Percentiles rank a stretch among this genome's conserved stretches.
Conservation (phyloP, 2,329 filamentous ascomycete genomes). For the Trichoderma polysporum region DNA sequence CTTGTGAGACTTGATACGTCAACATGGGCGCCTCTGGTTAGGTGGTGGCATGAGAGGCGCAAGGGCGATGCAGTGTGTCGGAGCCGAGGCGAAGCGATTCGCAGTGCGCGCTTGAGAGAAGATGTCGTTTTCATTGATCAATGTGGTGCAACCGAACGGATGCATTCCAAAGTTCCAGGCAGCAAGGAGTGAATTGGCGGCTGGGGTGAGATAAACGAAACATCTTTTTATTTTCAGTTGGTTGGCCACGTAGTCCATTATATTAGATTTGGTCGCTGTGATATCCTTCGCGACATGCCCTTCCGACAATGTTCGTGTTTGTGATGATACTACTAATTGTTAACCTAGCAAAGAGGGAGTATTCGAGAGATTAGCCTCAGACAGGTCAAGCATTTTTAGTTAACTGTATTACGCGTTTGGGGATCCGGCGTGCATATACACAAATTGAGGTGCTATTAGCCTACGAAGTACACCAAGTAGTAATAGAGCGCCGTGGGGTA, state of each 20-base stretch:
- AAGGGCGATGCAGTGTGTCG: neutral
- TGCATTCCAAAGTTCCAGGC: neutral
- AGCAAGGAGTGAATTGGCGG: neutral
- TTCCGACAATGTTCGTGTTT: neutral
- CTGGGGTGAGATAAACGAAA: neutral
- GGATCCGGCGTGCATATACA: neutral
- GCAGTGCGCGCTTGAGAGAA: neutral
- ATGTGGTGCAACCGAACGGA: neutral
- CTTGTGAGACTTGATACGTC: neutral
- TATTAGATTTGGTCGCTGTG: neutral
- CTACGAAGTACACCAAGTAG: neutral
- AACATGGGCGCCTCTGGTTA: neutral
- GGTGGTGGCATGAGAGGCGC: neutral
- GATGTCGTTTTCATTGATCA: neutral
- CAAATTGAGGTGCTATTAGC: neutral
- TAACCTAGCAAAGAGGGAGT: neutral
- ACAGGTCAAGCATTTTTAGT: neutral
- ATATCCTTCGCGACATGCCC: neutral
- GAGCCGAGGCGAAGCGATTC: conserved; percentile 8
- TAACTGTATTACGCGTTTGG: neutral
- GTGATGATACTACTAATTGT: neutral
- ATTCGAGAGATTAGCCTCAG: neutral
- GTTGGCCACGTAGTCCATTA: neutral
- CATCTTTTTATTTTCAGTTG: neutral
- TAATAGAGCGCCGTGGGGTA: neutral